These are phyloP conservation scores for Aureobasidium musti DNA, from an alignment of 2,329 filamentous ascomycete species.

Conservation along the genomic window DNA sequence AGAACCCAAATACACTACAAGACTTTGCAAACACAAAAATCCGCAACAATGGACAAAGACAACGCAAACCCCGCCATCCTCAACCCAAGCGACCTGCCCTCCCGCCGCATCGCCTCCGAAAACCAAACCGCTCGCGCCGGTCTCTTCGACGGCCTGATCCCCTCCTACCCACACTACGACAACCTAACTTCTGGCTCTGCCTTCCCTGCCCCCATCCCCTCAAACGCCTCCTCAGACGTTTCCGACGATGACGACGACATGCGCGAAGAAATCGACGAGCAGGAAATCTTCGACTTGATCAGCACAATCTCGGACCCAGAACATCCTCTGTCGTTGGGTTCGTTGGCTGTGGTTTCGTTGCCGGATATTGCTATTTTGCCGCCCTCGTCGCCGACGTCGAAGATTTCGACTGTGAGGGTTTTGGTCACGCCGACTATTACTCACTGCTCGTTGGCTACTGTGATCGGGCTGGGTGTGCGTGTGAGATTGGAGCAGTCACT, in stretches of 20 bases:
- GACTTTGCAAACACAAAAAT: neutral
- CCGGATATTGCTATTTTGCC: constrained; percentile 81
- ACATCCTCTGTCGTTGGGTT: constrained; percentile 89
- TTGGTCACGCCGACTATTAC: constrained; percentile 95
- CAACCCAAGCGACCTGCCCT: constrained; percentile 83
- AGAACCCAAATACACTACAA: neutral
- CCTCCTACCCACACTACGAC: constrained; percentile 51
- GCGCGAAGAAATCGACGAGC: constrained; percentile 87
- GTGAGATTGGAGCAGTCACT: constrained; percentile 88
- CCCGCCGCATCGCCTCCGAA: constrained; percentile 61
- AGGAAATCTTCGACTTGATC: constrained; percentile 96
- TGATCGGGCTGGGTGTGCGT: constrained; percentile 90
- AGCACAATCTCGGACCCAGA: constrained; percentile 94
- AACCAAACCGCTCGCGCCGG: constrained; percentile 43
- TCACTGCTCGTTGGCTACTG: constrained; percentile 93
- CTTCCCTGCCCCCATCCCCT: constrained; percentile 33
- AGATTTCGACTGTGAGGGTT: constrained; percentile 75
- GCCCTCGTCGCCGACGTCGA: constrained; percentile 61
- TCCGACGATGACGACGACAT: constrained; percentile 59
- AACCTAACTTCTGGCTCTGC: constrained; percentile 50
- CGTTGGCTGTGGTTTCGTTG: constrained; percentile 93
- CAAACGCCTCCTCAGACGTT: constrained; percentile 41
- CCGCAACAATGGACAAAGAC: constrained; percentile 48
- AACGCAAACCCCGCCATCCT: constrained; percentile 95
- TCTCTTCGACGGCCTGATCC: constrained; percentile 57